Evolutionary conservation across 495 filamentous ascomycete species (phyloP), one percentile per base, ranked within the genome.

Genomic region (Platismatia glauca): DNA sequence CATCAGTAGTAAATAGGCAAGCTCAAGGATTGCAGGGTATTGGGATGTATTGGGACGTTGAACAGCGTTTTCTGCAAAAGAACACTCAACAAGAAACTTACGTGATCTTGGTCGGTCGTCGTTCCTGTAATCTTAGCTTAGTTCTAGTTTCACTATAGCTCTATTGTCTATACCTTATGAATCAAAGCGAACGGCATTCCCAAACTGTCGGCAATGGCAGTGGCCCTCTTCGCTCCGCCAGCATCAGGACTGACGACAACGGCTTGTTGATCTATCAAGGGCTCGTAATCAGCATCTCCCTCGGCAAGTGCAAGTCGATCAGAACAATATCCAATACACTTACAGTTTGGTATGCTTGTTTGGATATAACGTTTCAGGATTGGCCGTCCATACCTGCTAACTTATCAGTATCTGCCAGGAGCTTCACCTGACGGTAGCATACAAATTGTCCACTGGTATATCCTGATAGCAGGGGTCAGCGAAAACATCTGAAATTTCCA

Each of bases 191-290:
- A 97, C 53, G 89, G 87, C 77, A 97, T 88, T 64, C 89, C 89
- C 68, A 98, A 82, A 55, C 86, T 86, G 71, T 98, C 94, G 16
- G 95, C 95, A 72, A 98, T 95, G 46, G 91, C 89, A n/a, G 93
- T 96, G 18, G 95, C 94, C 59, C 94, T 81, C 79, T 98, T 98
- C 16, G 94, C 95, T 59, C 94, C 94, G 62, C 94, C 94, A 15
- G 94, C 94, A 76, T 98, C 94, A 15, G 94, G 94, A 71, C 90
- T 95, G 68, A 98, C 91, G 69, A 98, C 89, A 48, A 97, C 90
- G 58, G 89, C 88, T 61, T 92, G 82, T 74, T 88, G 88, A 74
- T 85, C 50, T 53, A 90, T 33, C 29, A 33, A 34, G 29, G 50
- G 29, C 16, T 53, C 39, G 29, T 2, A 18, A 53, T 53, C 20